Percentiles rank a stretch among this genome's conserved stretches.
These are phyloP conservation scores for Curvularia lunata DNA, from an alignment of 2,329 filamentous ascomycete species.

Conservation along the genomic window DNA sequence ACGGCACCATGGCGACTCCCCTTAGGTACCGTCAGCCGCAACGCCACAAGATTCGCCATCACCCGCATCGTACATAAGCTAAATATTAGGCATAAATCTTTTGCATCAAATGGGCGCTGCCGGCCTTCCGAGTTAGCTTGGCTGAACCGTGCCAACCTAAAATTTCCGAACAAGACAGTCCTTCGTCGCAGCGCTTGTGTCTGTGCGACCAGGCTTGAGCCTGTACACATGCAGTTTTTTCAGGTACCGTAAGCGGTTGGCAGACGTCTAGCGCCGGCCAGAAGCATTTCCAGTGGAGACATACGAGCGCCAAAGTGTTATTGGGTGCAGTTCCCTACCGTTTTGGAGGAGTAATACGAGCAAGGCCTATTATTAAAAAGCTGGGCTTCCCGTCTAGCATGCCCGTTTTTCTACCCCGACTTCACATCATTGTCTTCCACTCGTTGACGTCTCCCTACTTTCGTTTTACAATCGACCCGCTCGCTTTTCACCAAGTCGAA, in stretches of 20 bases:
- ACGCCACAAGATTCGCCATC: not conserved
- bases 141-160: conserved; percentile 9
- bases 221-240: conserved; percentile 6
- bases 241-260: conserved; percentile 1
- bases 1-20: not conserved
- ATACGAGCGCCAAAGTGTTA: conserved; percentile 17
- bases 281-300: conserved; percentile 13
- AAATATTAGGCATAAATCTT: not conserved
- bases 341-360: conserved; percentile 24
- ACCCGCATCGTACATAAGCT: not conserved
- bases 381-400: conserved; percentile 3
- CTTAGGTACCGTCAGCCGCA: not conserved
- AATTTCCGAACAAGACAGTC: conserved; percentile 6
- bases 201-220: conserved; percentile 24
- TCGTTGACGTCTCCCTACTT: not conserved
- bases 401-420: not conserved
- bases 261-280: conserved; percentile 22
- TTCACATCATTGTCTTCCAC: conserved; percentile 1
- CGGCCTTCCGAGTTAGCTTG: conserved; percentile 10
- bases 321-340: conserved; percentile 20
- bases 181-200: conserved; percentile 1
- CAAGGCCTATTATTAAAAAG: conserved; percentile 11
- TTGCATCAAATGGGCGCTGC: not conserved
- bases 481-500: conserved; percentile 7
- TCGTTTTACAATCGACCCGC: conserved; percentile 8